phyloP scores from a whole-genome alignment of 495 filamentous ascomycete species.

The Talaromyces ruber region DNA sequence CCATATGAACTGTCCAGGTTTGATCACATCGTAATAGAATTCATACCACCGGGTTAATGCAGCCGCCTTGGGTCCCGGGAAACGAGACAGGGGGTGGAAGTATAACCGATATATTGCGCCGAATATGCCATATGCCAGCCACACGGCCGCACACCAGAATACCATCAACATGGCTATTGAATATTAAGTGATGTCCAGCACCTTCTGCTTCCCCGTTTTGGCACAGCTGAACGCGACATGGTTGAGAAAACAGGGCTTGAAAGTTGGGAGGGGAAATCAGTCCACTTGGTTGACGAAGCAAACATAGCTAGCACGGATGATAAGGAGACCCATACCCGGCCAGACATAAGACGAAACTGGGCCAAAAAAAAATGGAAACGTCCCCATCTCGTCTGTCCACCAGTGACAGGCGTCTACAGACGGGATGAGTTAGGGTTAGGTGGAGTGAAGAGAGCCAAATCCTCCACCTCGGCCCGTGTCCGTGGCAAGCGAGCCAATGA shows the following conservation, averaged over 20 bases:
- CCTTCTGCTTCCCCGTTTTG: not conserved
- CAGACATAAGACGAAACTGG: not conserved
- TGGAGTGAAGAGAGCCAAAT: not conserved
- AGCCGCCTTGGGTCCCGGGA: slow-evolving; percentile 16
- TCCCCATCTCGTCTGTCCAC: not conserved
- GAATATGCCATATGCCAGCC: not conserved
- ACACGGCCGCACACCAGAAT: not conserved
- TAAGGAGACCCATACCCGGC: not conserved
- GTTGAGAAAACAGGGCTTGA: not conserved
- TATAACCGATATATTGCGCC: slow-evolving; percentile 7
- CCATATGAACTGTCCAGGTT: slow-evolving; percentile 16
- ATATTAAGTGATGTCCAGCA: not conserved
- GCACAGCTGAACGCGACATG: not conserved
- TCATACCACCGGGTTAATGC: slow-evolving; percentile 22
- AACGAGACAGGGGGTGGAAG: slow-evolving; percentile 7
- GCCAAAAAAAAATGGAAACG: not conserved
- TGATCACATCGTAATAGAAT: slow-evolving; percentile 6
- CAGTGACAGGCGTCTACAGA: not conserved
- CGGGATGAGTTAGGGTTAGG: not conserved
- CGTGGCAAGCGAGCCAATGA: not conserved
- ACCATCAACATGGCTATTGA: not conserved
- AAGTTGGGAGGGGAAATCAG: not conserved
- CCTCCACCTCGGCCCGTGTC: not conserved
- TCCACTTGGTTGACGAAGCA: not conserved
- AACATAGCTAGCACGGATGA: not conserved